These are phyloP conservation scores for Prunus salicina DNA, from an alignment of 306 rosid genomes.

Conservation along the genomic window DNA sequence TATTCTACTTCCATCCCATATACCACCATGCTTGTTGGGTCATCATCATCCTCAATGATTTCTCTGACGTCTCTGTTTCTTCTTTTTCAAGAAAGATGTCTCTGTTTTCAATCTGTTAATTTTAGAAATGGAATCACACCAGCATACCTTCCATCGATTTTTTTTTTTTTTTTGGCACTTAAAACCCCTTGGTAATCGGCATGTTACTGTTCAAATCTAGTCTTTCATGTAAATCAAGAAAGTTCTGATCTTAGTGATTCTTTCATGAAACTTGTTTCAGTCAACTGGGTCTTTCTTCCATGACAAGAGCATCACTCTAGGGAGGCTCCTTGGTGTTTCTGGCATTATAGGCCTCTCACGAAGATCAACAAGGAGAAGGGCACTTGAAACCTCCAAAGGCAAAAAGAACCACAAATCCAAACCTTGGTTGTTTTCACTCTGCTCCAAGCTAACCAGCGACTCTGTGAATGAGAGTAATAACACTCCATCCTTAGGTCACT, in stretches of 20 bases:
- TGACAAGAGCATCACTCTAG: conserved; percentile 60
- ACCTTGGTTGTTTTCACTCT: conserved; percentile 59
- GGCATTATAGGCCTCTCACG: conserved; percentile 47
- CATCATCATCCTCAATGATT: not conserved
- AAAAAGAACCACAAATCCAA: conserved; percentile 45
- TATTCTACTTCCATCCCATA: not conserved
- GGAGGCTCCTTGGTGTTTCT: conserved; percentile 61
- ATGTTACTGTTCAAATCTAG: not conserved
- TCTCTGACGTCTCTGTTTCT: not conserved
- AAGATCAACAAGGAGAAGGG: conserved; percentile 49
- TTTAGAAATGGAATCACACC: not conserved
- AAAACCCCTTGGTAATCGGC: no score
- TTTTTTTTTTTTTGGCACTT: no score
- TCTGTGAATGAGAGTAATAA: conserved; percentile 39
- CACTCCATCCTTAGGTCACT: conserved; percentile 62
- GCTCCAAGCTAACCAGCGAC: conserved; percentile 60
- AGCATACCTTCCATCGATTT: no score
- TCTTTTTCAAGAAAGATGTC: not conserved
- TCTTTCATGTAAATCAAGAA: not conserved
- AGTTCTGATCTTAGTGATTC: not conserved
- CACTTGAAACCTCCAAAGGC: conserved; percentile 34
- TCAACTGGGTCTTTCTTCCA: conserved; percentile 58
- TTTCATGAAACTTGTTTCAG: conserved; percentile 16
- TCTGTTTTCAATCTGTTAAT: not conserved
- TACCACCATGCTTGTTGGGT: not conserved